These are phyloP conservation scores for Pythium periplocum DNA, from an alignment of 352 stramenopile genomes.

Conservation along the genomic window DNA sequence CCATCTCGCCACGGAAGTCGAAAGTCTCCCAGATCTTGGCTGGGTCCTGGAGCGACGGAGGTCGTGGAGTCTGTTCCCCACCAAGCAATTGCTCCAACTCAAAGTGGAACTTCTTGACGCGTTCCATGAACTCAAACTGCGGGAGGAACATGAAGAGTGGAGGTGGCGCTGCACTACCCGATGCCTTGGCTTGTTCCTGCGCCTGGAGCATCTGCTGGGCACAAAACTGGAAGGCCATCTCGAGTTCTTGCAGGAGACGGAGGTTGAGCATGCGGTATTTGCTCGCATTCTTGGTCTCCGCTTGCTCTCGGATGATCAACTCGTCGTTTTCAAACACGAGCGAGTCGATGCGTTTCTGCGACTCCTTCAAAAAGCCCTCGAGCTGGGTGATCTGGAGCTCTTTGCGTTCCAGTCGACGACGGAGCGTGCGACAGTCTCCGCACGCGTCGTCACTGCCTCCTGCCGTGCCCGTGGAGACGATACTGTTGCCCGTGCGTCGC, in stretches of 20 bases:
- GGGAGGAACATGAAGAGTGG: constrained; percentile 50
- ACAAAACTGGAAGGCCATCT: constrained; percentile 67
- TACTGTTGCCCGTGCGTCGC: constrained; percentile 47
- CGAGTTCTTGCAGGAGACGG: constrained; percentile 67
- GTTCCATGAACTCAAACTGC: constrained; percentile 69
- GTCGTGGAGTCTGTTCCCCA: constrained; percentile 2
- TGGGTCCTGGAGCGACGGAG: constrained; percentile 5
- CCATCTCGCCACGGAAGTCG: constrained; percentile 50
- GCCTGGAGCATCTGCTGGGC: constrained; percentile 46
- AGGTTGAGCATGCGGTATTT: constrained; percentile 54
- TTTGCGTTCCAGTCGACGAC: constrained; percentile 61
- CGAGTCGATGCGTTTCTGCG: constrained; percentile 68
- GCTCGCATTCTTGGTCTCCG: constrained; percentile 53
- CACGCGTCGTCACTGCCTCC: constrained; percentile 30
- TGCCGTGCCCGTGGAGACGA: constrained; percentile 45
- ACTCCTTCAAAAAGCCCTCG: constrained; percentile 74
- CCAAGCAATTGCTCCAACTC: constrained; percentile 30
- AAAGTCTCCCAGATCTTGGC: constrained; percentile 29
- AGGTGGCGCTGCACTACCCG: constrained; percentile 10
- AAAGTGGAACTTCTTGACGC: constrained; percentile 58
- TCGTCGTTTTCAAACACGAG: constrained; percentile 62
- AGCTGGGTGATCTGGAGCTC: constrained; percentile 74
- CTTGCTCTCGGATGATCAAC: constrained; percentile 45
- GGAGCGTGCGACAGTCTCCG: constrained; percentile 41
- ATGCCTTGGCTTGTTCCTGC: constrained; percentile 7